Evolutionary conservation across 257 asterid species (phyloP).

Genomic region (Solanum neorickii): DNA sequence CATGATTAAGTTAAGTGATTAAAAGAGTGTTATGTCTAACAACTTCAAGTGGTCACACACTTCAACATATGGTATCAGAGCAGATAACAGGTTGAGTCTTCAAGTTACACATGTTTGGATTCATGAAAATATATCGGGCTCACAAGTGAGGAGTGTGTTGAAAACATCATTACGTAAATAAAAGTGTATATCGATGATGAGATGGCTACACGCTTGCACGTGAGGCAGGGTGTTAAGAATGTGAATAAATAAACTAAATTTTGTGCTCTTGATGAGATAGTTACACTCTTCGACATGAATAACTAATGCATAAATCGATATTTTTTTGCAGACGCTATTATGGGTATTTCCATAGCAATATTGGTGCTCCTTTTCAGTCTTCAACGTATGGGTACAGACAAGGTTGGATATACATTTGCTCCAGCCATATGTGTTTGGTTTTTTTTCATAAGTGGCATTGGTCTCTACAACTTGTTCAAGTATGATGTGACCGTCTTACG

Average conservation of each 20-base stretch:
- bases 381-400: slow-evolving; percentile 56
- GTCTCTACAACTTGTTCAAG: slow-evolving; percentile 46
- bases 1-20: neutral
- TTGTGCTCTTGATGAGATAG: neutral
- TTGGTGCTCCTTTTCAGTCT: slow-evolving; percentile 26
- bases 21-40: neutral
- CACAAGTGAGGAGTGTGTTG: neutral
- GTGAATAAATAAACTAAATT: neutral
- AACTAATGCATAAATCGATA: neutral
- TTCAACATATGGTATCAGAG: neutral
- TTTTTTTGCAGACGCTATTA: slow-evolving; percentile 20
- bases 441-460: slow-evolving; percentile 24
- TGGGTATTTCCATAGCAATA: slow-evolving; percentile 39
- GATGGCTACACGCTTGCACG: neutral
- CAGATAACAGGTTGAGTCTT: neutral
- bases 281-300: neutral
- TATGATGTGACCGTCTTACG: slow-evolving; percentile 28
- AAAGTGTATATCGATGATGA: neutral
- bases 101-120: neutral
- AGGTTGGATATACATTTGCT: slow-evolving; percentile 56
- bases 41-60: neutral
- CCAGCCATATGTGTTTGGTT: slow-evolving; percentile 49
- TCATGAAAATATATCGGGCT: neutral
- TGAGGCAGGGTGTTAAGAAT: neutral
- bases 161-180: neutral